Conservation (phyloP, 352 stramenopile genomes). For the Phytophthora gonapodyides region DNA sequence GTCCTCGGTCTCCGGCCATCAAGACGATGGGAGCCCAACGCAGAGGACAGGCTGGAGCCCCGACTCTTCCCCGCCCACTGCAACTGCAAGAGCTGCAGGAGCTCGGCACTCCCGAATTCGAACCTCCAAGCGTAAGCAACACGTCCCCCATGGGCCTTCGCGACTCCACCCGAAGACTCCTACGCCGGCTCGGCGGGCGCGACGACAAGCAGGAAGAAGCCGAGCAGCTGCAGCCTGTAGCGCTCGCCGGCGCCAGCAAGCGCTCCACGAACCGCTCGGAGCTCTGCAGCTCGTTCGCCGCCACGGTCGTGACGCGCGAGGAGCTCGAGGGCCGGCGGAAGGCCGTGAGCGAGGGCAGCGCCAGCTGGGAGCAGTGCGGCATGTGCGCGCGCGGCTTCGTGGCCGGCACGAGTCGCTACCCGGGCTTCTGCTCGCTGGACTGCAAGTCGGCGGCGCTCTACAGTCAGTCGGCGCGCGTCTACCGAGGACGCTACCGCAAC, state of each 20-base stretch:
- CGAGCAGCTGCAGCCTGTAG: constrained; percentile 60
- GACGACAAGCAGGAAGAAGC: constrained; percentile 63
- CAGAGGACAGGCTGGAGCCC: constrained; percentile 7
- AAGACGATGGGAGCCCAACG: background rate
- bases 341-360: constrained; percentile 52
- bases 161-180: constrained; percentile 49
- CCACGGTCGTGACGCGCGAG: constrained; percentile 45
- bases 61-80: constrained; percentile 19
- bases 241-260: constrained; percentile 71
- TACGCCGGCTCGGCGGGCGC: constrained; percentile 51
- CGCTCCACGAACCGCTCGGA: constrained; percentile 51
- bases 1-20: constrained; percentile 27
- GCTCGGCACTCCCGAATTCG: constrained; percentile 11
- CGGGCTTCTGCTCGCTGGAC: constrained; percentile 72
- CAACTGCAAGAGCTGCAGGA: constrained; percentile 12
- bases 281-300: constrained; percentile 67
- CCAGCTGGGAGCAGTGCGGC: constrained; percentile 51
- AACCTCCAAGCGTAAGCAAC: constrained; percentile 8
- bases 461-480: constrained; percentile 37
- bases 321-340: constrained; percentile 51
- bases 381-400: constrained; percentile 72
- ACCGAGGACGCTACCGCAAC: constrained; percentile 41
- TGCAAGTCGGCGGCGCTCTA: constrained; percentile 77
- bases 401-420: constrained; percentile 51
- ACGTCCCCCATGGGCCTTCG: constrained; percentile 45